A percentile compares a stretch with the other conserved stretches of the same genome.
phyloP scores from a whole-genome alignment of 2,329 filamentous ascomycete genomes.

The Acephala macrosclerotiorum region DNA sequence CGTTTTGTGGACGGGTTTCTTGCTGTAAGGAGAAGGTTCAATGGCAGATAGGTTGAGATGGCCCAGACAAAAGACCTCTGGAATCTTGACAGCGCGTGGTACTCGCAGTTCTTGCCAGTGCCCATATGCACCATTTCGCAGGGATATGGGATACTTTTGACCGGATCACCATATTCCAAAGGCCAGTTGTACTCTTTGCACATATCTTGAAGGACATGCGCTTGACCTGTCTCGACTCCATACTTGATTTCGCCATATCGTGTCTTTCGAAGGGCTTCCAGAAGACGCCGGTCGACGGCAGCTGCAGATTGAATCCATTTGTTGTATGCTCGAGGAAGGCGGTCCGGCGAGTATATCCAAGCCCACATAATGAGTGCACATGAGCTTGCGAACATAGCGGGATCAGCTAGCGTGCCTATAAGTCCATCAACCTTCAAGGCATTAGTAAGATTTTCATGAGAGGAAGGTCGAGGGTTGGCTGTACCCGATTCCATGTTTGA shows the following conservation, averaged over 20 bases:
- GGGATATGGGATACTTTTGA: slow-evolving; percentile 73
- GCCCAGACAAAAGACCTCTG: slow-evolving; percentile 74
- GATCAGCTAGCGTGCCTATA: slow-evolving; percentile 62
- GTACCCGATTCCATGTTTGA: slow-evolving; percentile 56
- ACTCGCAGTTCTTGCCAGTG: slow-evolving; percentile 75
- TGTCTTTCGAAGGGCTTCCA: slow-evolving; percentile 75
- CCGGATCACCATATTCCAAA: slow-evolving; percentile 75
- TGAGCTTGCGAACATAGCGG: slow-evolving; percentile 74
- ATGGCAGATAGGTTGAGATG: slow-evolving; percentile 77
- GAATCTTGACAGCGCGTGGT: slow-evolving; percentile 75
- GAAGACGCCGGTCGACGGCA: slow-evolving; percentile 75
- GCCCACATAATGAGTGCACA: slow-evolving; percentile 86
- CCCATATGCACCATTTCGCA: slow-evolving; percentile 89
- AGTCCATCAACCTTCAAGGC: slow-evolving; percentile 43
- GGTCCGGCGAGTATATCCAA: slow-evolving; percentile 80
- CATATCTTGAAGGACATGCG: slow-evolving; percentile 72
- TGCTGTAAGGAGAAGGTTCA: slow-evolving; percentile 72
- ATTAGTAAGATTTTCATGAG: background rate
- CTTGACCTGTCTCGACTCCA: slow-evolving; percentile 75
- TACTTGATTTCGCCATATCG: slow-evolving; percentile 71
- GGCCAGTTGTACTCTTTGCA: slow-evolving; percentile 76
- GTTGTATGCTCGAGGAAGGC: slow-evolving; percentile 76
- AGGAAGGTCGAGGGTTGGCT: slow-evolving; percentile 12
- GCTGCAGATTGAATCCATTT: slow-evolving; percentile 84
- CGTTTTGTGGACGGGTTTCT: slow-evolving; percentile 54